Evolutionary conservation across 2,329 filamentous ascomycete genomes (phyloP).

Genomic region (Aspergillus clavatus): DNA sequence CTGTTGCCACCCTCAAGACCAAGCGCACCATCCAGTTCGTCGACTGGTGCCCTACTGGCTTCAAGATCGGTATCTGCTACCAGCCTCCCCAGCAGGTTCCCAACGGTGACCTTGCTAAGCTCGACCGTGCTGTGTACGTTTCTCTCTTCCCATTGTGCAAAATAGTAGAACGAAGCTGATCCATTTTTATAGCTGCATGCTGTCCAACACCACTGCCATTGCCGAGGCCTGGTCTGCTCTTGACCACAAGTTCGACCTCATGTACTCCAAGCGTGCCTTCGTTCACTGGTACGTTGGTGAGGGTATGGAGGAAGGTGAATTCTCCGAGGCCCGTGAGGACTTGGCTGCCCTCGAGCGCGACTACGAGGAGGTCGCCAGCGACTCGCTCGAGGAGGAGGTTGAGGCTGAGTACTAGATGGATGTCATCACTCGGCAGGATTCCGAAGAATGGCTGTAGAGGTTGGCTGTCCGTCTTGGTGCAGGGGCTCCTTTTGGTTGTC

Average conservation of each 20-base stretch:
- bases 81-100: slow-evolving; percentile 93
- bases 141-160: background rate
- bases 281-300: slow-evolving; percentile 99
- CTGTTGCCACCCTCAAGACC: slow-evolving; percentile 95
- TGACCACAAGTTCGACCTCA: slow-evolving; percentile 98
- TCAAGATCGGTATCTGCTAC: slow-evolving; percentile 99
- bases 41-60: slow-evolving; percentile 99
- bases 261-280: slow-evolving; percentile 99
- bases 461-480: slow-evolving; percentile 5
- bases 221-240: slow-evolving; percentile 96
- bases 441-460: slow-evolving; percentile 4
- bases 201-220: slow-evolving; percentile 90
- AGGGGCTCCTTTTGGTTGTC: slow-evolving; percentile 13
- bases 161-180: slow-evolving; percentile 1
- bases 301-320: slow-evolving; percentile 99
- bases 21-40: slow-evolving; percentile 99
- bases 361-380: slow-evolving; percentile 96
- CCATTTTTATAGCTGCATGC: slow-evolving; percentile 74
- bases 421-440: slow-evolving; percentile 18
- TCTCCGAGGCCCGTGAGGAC: slow-evolving; percentile 98
- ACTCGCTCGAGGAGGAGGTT: slow-evolving; percentile 85
- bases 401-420: slow-evolving; percentile 78
- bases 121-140: slow-evolving; percentile 94
- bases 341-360: slow-evolving; percentile 95
- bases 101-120: slow-evolving; percentile 95